Base-by-base conservation (phyloP, 352 stramenopile genomes). In the Poterioochromonas sp. region DNA sequence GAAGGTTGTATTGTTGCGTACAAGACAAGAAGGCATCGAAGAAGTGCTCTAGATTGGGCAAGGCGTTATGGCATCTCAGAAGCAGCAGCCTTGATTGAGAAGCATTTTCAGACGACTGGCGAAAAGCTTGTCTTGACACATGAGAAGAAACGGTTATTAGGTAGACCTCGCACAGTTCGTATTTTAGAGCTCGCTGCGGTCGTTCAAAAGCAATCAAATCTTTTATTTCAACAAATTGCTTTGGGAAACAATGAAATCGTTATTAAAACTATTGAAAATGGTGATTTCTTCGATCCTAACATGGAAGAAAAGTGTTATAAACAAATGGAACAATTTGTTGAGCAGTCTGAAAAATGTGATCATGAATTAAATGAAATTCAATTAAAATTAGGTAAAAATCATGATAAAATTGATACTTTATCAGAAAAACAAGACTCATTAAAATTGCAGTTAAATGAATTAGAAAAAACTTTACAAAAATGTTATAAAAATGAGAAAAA, bases 11-110 rank as follows among this genome's bases (percentile, higher is more conserved):
- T 74, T 18, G 43, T 54, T 35, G 12, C 2, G 15, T 74, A 58
- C 40, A 74, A 74, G n/a, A 74, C 65, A 40, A 1, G 0, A 8
- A 29, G n/a, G 26, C 65, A 74, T 54, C 0, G 5, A 1, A 51
- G 29, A 39, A 58, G 37, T 26, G 65, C 65, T 18, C 22, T 74
- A 22, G 65, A 74, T 39, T 74, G 65, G 65, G 65, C 65, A 54
- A 1, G 63, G 26, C 12, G 58, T 18, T 68, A 68, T 26, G 29
- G 11, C 58, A 40, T 18, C 58, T 8, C 5, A 37, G 58, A 68
- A 26, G 29, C 29, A 18, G 5, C 5, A 68, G 58, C 26, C 26
- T 39, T 37, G 12, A 35, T 29, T 29, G 58, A 68, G 29, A 68
- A 68, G 34, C 26, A 11, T 26, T 20, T 20, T 53, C 11, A 32